A percentile compares a stretch with the other conserved stretches of the same genome.
Conservation (phyloP, 768 basidiomycete genomes). For the Tricholoma sp. region DNA sequence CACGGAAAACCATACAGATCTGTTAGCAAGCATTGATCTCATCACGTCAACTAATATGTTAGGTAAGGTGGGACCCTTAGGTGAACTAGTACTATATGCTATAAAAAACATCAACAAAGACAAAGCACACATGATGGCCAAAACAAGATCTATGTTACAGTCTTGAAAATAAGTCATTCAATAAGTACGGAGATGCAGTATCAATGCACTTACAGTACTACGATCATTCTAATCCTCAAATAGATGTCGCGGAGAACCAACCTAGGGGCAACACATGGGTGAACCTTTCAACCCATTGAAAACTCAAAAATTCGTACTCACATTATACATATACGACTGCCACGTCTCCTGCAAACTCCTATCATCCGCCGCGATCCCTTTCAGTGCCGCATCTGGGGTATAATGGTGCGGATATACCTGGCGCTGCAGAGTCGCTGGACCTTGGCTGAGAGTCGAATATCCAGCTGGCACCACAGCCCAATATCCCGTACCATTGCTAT, state of each 20-base stretch:
- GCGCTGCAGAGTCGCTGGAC: background rate
- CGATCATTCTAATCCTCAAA: slow-evolving; percentile 27
- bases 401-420: slow-evolving; percentile 34
- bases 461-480: slow-evolving; percentile 26
- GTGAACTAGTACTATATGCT: too few species aligned
- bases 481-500: slow-evolving; percentile 8
- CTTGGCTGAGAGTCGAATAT: slow-evolving; percentile 13
- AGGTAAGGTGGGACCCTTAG: too few species aligned
- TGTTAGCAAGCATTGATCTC: too few species aligned
- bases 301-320: slow-evolving; percentile 17
- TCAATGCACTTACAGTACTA: background rate
- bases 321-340: slow-evolving; percentile 62
- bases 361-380: slow-evolving; percentile 49
- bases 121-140: too few species aligned
- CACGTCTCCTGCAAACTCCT: slow-evolving; percentile 61
- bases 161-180: too few species aligned
- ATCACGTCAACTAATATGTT: too few species aligned
- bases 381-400: slow-evolving; percentile 40
- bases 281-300: background rate
- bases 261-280: slow-evolving; percentile 18
- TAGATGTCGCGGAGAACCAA: slow-evolving; percentile 38
- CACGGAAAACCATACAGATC: too few species aligned
- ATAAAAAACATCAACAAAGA: too few species aligned
- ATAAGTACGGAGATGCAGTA: too few species aligned
- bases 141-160: too few species aligned